These are phyloP conservation scores for Boletus reticulatus DNA, from an alignment of 768 basidiomycete genomes.

Conservation along the genomic window DNA sequence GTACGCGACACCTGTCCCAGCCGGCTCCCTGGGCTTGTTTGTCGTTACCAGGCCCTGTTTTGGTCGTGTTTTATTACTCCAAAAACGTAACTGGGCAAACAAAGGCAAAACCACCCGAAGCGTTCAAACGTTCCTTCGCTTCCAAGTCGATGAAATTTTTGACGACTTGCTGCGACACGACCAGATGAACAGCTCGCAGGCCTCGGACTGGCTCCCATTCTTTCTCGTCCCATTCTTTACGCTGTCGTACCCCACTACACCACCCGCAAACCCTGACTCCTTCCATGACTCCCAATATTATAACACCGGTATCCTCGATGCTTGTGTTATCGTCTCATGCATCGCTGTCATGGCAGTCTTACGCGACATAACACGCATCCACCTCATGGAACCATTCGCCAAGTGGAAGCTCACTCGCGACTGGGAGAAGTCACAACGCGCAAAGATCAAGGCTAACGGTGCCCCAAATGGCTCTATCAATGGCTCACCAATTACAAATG, in stretches of 20 bases:
- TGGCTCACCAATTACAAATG: constrained; percentile 27
- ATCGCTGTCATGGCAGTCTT: constrained; percentile 86
- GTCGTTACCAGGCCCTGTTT: constrained; percentile 8
- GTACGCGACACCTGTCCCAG: not conserved
- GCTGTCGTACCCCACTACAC: constrained; percentile 64
- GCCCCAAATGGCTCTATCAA: constrained; percentile 25
- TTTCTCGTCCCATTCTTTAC: constrained; percentile 66
- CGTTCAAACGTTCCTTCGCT: constrained; percentile 11
- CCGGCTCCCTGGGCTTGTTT: constrained; percentile 3
- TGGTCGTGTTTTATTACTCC: constrained; percentile 25
- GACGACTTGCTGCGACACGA: constrained; percentile 28
- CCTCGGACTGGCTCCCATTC: constrained; percentile 45
- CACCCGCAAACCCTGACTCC: constrained; percentile 63
- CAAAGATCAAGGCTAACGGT: constrained; percentile 24
- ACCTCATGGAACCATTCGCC: constrained; percentile 79
- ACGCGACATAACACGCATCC: constrained; percentile 74
- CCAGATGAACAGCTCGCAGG: constrained; percentile 37
- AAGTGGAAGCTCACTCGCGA: constrained; percentile 67
- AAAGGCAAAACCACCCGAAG: constrained; percentile 26
- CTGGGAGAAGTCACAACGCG: constrained; percentile 31
- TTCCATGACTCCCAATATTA: constrained; percentile 73
- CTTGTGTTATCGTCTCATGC: constrained; percentile 76
- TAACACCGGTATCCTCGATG: constrained; percentile 68
- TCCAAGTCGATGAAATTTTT: constrained; percentile 34
- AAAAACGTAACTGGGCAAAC: constrained; percentile 33